These are phyloP conservation scores for Penicillium digitatum DNA, from an alignment of 2,329 filamentous ascomycete species.

Conservation along the genomic window DNA sequence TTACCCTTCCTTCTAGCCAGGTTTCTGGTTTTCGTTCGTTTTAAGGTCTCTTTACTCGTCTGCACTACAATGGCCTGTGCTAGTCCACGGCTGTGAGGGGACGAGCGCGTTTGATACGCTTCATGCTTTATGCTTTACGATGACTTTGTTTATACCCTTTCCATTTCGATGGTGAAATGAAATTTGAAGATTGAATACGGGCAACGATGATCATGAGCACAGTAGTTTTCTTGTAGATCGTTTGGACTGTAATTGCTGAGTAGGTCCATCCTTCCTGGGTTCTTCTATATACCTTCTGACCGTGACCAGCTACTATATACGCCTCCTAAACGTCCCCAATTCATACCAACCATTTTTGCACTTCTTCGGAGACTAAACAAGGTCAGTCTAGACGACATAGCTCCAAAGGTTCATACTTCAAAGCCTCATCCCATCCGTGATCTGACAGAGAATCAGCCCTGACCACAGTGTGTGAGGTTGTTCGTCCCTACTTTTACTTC, in stretches of 20 bases:
- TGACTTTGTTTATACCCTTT: constrained; percentile 25
- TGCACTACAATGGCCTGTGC: not conserved
- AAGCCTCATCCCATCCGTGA: too few relatives aligned
- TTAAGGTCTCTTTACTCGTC: not conserved
- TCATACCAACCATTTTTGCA: too few relatives aligned
- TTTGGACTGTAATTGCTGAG: not conserved
- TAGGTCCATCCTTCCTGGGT: not conserved
- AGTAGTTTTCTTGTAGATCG: not conserved
- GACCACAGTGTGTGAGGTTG: too few relatives aligned
- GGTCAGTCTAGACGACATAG: too few relatives aligned
- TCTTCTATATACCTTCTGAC: too few relatives aligned
- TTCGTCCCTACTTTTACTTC: too few relatives aligned
- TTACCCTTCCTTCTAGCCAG: not conserved
- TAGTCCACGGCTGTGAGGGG: not conserved
- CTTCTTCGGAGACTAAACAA: too few relatives aligned
- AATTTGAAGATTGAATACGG: not conserved
- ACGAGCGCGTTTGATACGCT: not conserved
- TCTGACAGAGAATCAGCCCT: too few relatives aligned
- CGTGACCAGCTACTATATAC: too few relatives aligned
- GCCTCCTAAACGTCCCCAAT: too few relatives aligned
- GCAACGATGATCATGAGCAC: not conserved
- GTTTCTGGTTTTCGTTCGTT: not conserved
- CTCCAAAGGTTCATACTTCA: too few relatives aligned
- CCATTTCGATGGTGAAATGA: not conserved
- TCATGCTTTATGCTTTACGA: constrained; percentile 27